phyloP scores from a whole-genome alignment of 2,329 filamentous ascomycete genomes.

The Aspergillus sp. region DNA sequence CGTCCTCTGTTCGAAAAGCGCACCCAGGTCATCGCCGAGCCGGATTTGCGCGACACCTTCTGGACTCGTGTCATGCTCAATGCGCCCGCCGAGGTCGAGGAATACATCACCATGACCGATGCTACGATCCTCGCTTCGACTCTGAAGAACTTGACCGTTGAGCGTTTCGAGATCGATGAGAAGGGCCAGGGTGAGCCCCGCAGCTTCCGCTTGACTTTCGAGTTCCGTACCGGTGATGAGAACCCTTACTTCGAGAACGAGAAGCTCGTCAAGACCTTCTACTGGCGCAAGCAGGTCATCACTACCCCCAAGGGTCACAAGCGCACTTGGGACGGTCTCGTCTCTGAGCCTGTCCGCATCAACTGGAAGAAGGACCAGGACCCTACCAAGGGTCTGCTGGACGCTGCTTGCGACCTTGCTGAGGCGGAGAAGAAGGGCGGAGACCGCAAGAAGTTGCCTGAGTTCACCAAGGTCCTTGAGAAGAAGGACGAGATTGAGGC shows the following conservation, averaged over 20 bases:
- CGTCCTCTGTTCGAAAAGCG: slow-evolving; percentile 76
- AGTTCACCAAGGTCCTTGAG: slow-evolving; percentile 56
- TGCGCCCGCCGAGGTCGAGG: slow-evolving; percentile 80
- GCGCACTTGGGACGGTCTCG: slow-evolving; percentile 71
- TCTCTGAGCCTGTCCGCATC: slow-evolving; percentile 86
- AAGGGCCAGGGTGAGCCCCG: slow-evolving; percentile 72
- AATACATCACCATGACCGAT: slow-evolving; percentile 82
- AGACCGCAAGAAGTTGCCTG: slow-evolving; percentile 54
- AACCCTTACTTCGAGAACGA: slow-evolving; percentile 82
- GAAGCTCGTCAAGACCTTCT: slow-evolving; percentile 87
- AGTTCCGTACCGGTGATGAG: slow-evolving; percentile 61
- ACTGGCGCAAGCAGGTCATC: slow-evolving; percentile 65
- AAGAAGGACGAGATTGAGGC: slow-evolving; percentile 48
- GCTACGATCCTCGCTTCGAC: slow-evolving; percentile 65
- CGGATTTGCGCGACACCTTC: slow-evolving; percentile 66
- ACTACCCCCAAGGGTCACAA: slow-evolving; percentile 44
- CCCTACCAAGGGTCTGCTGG: slow-evolving; percentile 76
- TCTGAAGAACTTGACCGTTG: slow-evolving; percentile 70
- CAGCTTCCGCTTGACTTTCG: slow-evolving; percentile 74
- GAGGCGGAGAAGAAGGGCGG: slow-evolving; percentile 59
- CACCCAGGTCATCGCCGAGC: slow-evolving; percentile 66
- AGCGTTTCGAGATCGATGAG: slow-evolving; percentile 72
- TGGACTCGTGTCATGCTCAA: slow-evolving; percentile 94
- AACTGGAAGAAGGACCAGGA: slow-evolving; percentile 86
- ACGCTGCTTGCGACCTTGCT: slow-evolving; percentile 69